These are phyloP conservation scores for rapeseed (Brassica napus) DNA, from an alignment of 345 rosid species.

Conservation along the genomic window Da-Ae NC_063445.1:13331001-13331500, in stretches of 20 bases:
- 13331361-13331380: constrained; percentile 23
- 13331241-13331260: not conserved
- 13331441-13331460: not conserved
- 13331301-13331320: constrained; percentile 13
- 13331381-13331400: not conserved
- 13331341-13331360: constrained; percentile 28
- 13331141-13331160: not conserved
- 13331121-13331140: not conserved
- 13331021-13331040: too few relatives aligned
- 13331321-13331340: not conserved
- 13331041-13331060: too few relatives aligned
- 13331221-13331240: not conserved
- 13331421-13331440: not conserved
- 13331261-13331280: constrained; percentile 14
- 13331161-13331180: not conserved
- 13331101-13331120: constrained; percentile 1
- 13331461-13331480: constrained; percentile 16
- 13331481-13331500: constrained; percentile 23
- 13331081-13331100: not conserved
- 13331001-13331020: too few relatives aligned
- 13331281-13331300: not conserved
- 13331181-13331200: not conserved
- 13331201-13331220: not conserved
- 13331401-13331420: not conserved
- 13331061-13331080: too few relatives aligned